phyloP scores from a whole-genome alignment of 495 filamentous ascomycete species.

The Aspergillus leporis region DNA sequence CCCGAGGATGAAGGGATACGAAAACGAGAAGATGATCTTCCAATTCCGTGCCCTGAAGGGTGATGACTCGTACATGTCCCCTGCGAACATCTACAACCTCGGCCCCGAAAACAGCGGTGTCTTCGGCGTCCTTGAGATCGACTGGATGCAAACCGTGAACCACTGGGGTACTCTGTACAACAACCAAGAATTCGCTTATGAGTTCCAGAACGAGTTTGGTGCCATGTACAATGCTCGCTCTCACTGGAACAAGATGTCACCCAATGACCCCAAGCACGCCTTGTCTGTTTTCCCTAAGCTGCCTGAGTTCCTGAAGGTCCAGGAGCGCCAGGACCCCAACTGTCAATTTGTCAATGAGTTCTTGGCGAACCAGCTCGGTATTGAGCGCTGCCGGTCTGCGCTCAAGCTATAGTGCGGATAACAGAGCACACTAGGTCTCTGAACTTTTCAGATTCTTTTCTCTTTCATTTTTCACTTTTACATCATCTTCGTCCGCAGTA shows the following conservation, averaged over 20 bases:
- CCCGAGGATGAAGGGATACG: slow-evolving; percentile 16
- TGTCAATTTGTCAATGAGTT: slow-evolving; percentile 28
- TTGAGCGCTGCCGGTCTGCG: slow-evolving; percentile 15
- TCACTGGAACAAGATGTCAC: slow-evolving; percentile 29
- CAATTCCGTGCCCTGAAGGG: slow-evolving; percentile 16
- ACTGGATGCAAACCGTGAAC: slow-evolving; percentile 24
- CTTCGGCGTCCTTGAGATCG: slow-evolving; percentile 20
- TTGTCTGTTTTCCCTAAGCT: slow-evolving; percentile 20
- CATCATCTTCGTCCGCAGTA: not conserved
- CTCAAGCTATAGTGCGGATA: not conserved
- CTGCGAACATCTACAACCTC: slow-evolving; percentile 24
- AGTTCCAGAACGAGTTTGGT: slow-evolving; percentile 22
- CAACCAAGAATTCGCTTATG: slow-evolving; percentile 15
- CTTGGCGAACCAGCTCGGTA: slow-evolving; percentile 20
- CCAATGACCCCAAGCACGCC: slow-evolving; percentile 19
- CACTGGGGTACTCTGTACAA: slow-evolving; percentile 18
- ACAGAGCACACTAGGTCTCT: too few species aligned
- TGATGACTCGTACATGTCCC: slow-evolving; percentile 21
- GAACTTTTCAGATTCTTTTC: not conserved
- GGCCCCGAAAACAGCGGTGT: slow-evolving; percentile 14
- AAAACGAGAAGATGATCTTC: slow-evolving; percentile 14
- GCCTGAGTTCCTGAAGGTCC: slow-evolving; percentile 20
- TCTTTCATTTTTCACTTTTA: not conserved
- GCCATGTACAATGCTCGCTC: slow-evolving; percentile 22
- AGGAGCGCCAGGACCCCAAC: slow-evolving; percentile 24